Conservation (phyloP, 108 stramenopile species). For the Cylindrotheca fusiformis region DNA sequence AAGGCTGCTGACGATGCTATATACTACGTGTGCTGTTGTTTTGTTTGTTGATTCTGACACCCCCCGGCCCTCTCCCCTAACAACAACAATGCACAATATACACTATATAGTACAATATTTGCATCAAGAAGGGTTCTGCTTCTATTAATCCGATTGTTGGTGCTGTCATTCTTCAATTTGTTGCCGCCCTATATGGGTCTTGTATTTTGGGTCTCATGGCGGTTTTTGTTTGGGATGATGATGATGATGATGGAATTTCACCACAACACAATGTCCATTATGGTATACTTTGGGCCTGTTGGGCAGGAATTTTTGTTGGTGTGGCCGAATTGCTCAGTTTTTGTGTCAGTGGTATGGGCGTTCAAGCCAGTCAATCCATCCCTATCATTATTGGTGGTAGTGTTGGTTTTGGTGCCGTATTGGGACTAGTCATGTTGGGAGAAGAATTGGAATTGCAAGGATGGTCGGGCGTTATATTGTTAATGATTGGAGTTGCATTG, state of each 20-base stretch:
- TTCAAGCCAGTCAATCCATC: conserved; percentile 56
- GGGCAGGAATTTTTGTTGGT: conserved; percentile 43
- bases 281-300: conserved; percentile 40
- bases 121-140: no score
- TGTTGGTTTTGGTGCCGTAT: conserved; percentile 55
- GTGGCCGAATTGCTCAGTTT: conserved; percentile 64
- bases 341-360: conserved; percentile 56
- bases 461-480: conserved; percentile 53
- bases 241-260: conserved; percentile 15
- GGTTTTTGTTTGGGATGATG: no score
- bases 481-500: conserved; percentile 45
- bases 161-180: conserved; percentile 66
- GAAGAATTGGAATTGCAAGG: conserved; percentile 43
- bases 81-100: neutral
- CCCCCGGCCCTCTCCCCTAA: no score
- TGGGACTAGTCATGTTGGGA: conserved; percentile 36
- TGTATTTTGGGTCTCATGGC: conserved; percentile 25
- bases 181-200: conserved; percentile 54
- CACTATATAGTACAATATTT: conserved; percentile 49
- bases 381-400: conserved; percentile 71
- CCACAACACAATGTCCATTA: neutral
- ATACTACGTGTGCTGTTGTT: no score
- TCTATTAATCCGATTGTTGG: conserved; percentile 67
- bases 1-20: no score
- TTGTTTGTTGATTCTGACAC: no score